These are phyloP conservation scores for Aspergillus sp. DNA, from an alignment of 2,329 filamentous ascomycete genomes.

Conservation along the genomic window DNA sequence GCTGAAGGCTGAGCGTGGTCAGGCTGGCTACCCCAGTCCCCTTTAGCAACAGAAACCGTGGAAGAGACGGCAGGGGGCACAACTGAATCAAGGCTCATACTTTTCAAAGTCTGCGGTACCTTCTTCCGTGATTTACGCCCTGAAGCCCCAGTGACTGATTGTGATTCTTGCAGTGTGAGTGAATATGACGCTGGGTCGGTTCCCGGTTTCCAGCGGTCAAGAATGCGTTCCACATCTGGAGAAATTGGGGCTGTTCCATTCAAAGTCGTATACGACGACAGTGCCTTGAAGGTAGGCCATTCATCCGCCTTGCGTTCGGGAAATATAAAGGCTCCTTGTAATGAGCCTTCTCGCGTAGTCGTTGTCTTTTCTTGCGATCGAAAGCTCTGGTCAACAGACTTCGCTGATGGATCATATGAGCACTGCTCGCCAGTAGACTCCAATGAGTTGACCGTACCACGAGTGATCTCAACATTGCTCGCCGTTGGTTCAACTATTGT, in stretches of 20 bases:
- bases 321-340: background rate
- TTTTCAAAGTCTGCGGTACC: conserved; percentile 20
- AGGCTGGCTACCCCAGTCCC: conserved; percentile 35
- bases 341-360: background rate
- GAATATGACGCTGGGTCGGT: conserved; percentile 33
- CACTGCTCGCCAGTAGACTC: background rate
- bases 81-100: conserved; percentile 13
- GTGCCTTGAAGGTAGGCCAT: conserved; percentile 16
- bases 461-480: background rate
- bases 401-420: background rate
- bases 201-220: conserved; percentile 39
- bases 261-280: conserved; percentile 33
- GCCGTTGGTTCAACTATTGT: background rate
- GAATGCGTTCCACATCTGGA: conserved; percentile 26
- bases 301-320: background rate
- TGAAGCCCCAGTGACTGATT: conserved; percentile 16
- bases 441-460: background rate
- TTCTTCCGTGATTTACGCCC: conserved; percentile 29
- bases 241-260: conserved; percentile 21
- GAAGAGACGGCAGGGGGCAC: conserved; percentile 25
- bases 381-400: background rate
- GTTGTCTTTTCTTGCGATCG: background rate
- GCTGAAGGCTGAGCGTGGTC: conserved; percentile 19
- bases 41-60: conserved; percentile 22
- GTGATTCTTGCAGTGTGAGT: conserved; percentile 23